phyloP scores from a whole-genome alignment of 2,329 filamentous ascomycete genomes.

The Ophiostoma ulmi region DNA sequence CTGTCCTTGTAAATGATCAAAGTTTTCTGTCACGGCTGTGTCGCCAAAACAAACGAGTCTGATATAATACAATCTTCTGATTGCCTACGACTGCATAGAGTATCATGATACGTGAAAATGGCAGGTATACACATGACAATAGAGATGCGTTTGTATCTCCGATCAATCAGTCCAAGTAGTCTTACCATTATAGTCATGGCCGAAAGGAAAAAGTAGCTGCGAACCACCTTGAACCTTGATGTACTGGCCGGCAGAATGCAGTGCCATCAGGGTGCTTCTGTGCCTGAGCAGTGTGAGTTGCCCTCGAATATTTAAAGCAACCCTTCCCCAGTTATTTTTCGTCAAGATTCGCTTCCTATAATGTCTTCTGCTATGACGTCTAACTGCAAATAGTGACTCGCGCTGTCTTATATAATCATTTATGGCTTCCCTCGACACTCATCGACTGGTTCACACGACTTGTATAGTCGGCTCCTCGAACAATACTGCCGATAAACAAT shows the following conservation, averaged over 20 bases:
- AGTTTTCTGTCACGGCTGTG: too few relatives aligned
- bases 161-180: not conserved
- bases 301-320: not conserved
- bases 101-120: not conserved
- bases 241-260: not conserved
- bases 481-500: not conserved
- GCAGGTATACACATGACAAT: not conserved
- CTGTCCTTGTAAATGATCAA: too few relatives aligned
- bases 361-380: not conserved
- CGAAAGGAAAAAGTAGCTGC: not conserved
- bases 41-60: too few relatives aligned
- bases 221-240: not conserved
- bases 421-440: too few relatives aligned
- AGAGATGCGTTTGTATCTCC: not conserved
- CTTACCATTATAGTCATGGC: not conserved
- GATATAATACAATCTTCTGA: too few relatives aligned
- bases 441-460: not conserved
- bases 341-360: not conserved
- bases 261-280: not conserved
- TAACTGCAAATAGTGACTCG: not conserved
- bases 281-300: too few relatives aligned
- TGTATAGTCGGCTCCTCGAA: not conserved
- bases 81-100: too few relatives aligned
- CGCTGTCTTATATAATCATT: too few relatives aligned
- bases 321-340: not conserved